Evolutionary conservation across 2,329 filamentous ascomycete species (phyloP).

Genomic region (Chaetomium sp.): DNA sequence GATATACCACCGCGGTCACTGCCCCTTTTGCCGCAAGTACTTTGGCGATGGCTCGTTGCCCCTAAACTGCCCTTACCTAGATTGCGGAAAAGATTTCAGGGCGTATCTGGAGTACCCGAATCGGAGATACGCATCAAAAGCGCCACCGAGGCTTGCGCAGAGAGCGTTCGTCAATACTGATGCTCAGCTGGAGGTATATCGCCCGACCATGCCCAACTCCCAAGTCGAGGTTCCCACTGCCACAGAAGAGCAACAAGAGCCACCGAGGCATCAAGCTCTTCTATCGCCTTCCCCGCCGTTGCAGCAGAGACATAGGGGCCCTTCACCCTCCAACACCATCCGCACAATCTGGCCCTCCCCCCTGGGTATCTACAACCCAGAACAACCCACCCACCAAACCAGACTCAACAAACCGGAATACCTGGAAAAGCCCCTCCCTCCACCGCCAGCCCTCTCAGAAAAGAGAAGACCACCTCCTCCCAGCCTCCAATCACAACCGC

Average conservation of each 20-base stretch:
- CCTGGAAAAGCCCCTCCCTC: conserved; percentile 16
- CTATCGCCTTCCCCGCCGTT: not conserved
- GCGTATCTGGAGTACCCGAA: conserved; percentile 10
- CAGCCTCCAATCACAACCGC: not conserved
- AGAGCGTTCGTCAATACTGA: conserved; percentile 13
- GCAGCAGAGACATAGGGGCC: not conserved
- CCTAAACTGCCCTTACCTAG: conserved; percentile 8
- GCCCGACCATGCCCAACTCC: conserved; percentile 1
- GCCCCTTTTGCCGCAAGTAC: conserved; percentile 18
- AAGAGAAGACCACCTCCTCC: not conserved
- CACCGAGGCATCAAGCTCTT: not conserved
- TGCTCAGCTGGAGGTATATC: not conserved
- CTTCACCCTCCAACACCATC: conserved; percentile 1
- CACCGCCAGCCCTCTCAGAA: conserved; percentile 9
- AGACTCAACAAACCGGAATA: not conserved
- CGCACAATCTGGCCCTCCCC: conserved; percentile 15
- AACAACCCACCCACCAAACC: not conserved
- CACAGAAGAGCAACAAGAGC: not conserved
- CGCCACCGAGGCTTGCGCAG: conserved; percentile 23
- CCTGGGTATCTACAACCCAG: not conserved
- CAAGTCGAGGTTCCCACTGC: conserved; percentile 8
- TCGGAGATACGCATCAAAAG: conserved; percentile 1
- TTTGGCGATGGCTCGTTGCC: conserved; percentile 6
- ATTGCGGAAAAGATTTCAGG: conserved; percentile 13
- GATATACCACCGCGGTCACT: conserved; percentile 15